A percentile compares a stretch with the other conserved stretches of the same genome.
These are phyloP conservation scores for Stagonosporopsis cucurbitacearum DNA, from an alignment of 2,329 filamentous ascomycete species.

Conservation along the genomic window DNA sequence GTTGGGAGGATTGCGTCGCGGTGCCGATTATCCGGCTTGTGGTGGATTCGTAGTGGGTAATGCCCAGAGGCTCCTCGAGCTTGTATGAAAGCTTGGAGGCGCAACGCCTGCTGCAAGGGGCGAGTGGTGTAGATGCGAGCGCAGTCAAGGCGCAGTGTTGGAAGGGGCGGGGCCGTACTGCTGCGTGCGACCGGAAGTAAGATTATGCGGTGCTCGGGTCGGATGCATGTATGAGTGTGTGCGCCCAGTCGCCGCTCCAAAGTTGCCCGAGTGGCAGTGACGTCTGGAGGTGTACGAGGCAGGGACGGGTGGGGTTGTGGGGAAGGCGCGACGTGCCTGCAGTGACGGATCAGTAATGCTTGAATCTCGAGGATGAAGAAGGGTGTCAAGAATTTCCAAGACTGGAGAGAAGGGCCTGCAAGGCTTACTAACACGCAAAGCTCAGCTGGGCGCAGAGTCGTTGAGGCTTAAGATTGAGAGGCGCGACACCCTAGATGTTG, in stretches of 20 bases:
- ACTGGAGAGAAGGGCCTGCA: constrained; percentile 6
- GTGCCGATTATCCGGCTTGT: constrained; percentile 20
- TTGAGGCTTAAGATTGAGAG: constrained; percentile 27
- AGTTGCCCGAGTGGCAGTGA: constrained; percentile 30
- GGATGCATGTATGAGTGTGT: constrained; percentile 55
- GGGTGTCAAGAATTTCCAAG: constrained; percentile 21
- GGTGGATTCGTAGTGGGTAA: constrained; percentile 8
- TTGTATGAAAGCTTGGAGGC: constrained; percentile 20
- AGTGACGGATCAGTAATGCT: constrained; percentile 20
- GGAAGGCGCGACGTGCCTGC: constrained; percentile 10
- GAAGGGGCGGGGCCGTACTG: constrained; percentile 23
- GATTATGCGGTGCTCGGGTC: constrained; percentile 28
- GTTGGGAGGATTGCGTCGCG: constrained; percentile 12
- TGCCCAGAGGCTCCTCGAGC: constrained; percentile 19
- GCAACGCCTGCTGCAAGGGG: not conserved
- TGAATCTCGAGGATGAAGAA: not conserved
- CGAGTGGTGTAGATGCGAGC: not conserved
- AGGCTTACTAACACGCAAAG: constrained; percentile 24
- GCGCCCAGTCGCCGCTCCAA: constrained; percentile 59
- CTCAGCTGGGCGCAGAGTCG: constrained; percentile 23
- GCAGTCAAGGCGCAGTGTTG: constrained; percentile 5
- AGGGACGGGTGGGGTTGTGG: constrained; percentile 17
- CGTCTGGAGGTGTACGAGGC: constrained; percentile 14
- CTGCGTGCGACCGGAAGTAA: constrained; percentile 27
- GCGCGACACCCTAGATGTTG: constrained; percentile 16